Conservation (phyloP, 495 filamentous ascomycete genomes). For the Hypoxylon cercidicola region DNA sequence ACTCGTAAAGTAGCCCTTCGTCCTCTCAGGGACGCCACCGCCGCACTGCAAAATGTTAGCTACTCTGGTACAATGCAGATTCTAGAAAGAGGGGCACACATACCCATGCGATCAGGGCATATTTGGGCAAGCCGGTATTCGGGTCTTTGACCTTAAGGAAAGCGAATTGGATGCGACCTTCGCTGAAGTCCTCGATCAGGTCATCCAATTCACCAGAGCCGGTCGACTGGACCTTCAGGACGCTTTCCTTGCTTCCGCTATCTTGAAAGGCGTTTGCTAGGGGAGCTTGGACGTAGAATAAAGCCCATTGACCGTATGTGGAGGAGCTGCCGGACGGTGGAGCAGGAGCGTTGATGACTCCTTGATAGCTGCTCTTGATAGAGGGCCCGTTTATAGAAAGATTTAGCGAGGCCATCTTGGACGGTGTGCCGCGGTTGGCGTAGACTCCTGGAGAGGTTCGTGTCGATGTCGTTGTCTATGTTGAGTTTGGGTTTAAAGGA, state of each 20-base stretch:
- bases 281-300: slow-evolving; percentile 91
- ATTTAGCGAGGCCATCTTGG: slow-evolving; percentile 89
- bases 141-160: slow-evolving; percentile 96
- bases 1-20: slow-evolving; percentile 97
- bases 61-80: slow-evolving; percentile 3
- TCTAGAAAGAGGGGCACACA: slow-evolving; percentile 46
- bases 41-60: slow-evolving; percentile 69
- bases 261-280: slow-evolving; percentile 92
- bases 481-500: slow-evolving; percentile 5
- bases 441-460: not conserved
- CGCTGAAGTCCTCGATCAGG: slow-evolving; percentile 96
- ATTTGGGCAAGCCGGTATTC: slow-evolving; percentile 91
- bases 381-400: slow-evolving; percentile 89
- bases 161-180: slow-evolving; percentile 95
- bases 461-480: slow-evolving; percentile 1
- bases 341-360: slow-evolving; percentile 77
- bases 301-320: slow-evolving; percentile 78
- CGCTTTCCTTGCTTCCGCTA: slow-evolving; percentile 84
- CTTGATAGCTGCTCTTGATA: slow-evolving; percentile 91
- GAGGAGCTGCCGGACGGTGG: slow-evolving; percentile 67
- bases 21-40: slow-evolving; percentile 96
- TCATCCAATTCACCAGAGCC: slow-evolving; percentile 96
- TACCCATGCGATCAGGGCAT: slow-evolving; percentile 88
- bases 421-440: not conserved
- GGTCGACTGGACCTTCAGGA: slow-evolving; percentile 90